Evolutionary conservation across 2,329 filamentous ascomycete species (phyloP).

Genomic region (Hypoxylon sp.): DNA sequence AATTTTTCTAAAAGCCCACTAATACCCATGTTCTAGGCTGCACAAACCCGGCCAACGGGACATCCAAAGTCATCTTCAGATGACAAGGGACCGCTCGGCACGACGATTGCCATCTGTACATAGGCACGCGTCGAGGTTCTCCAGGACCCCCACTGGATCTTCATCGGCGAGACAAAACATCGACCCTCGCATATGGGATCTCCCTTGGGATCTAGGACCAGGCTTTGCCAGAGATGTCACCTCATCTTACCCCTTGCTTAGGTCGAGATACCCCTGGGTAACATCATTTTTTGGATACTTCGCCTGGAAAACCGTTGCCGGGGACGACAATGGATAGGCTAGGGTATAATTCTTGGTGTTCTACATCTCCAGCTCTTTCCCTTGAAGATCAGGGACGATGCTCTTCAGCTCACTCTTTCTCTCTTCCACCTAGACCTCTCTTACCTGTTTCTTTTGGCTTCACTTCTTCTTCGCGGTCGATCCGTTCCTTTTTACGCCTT

Average conservation of each 20-base stretch:
- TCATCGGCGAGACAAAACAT: conserved; percentile 22
- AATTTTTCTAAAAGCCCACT: not conserved
- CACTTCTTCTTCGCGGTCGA: conserved; percentile 37
- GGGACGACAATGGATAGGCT: conserved; percentile 21
- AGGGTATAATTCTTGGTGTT: conserved; percentile 39
- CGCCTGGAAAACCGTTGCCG: conserved; percentile 15
- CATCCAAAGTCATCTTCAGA: conserved; percentile 38
- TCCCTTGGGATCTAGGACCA: conserved; percentile 18
- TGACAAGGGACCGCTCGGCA: conserved; percentile 33
- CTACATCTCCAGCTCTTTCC: conserved; percentile 27
- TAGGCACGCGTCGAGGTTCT: conserved; percentile 16
- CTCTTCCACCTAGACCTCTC: conserved; percentile 26
- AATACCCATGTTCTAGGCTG: conserved; percentile 19
- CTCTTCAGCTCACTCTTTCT: conserved; percentile 30
- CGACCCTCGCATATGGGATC: conserved; percentile 27
- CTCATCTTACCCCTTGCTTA: conserved; percentile 25
- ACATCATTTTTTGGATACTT: conserved; percentile 30
- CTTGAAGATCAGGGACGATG: conserved; percentile 36
- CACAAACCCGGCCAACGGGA: conserved; percentile 29
- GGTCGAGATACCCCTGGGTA: conserved; percentile 26
- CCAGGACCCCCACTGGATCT: conserved; percentile 24
- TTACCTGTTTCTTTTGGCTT: conserved; percentile 23
- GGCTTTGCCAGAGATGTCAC: conserved; percentile 29
- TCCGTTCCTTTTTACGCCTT: conserved; percentile 37
- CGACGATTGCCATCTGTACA: conserved; percentile 25